A percentile compares a stretch with the other conserved stretches of the same genome.
These are phyloP conservation scores for Sporisorium scitamineum DNA, from an alignment of 1,284 basidiomycete species.

Conservation along the genomic window DNA sequence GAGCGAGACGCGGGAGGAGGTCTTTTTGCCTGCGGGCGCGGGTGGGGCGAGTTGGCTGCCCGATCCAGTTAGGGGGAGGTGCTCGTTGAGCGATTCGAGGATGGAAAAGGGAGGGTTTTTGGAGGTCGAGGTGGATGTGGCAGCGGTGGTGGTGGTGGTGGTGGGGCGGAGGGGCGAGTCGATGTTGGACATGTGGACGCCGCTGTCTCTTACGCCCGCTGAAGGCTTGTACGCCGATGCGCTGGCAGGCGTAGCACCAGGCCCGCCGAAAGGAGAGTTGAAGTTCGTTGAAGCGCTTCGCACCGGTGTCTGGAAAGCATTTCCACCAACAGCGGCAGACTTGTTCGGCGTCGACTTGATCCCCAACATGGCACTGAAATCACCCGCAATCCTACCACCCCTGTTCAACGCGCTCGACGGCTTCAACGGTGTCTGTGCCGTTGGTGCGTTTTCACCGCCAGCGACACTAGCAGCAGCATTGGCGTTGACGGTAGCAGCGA, in stretches of 20 bases:
- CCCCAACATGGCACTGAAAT: slow-evolving; percentile 28
- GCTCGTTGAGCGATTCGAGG: slow-evolving; percentile 59
- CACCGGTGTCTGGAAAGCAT: slow-evolving; percentile 33
- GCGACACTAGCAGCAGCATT: neutral
- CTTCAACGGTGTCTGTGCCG: slow-evolving; percentile 27
- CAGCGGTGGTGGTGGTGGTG: neutral
- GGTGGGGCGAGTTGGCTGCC: slow-evolving; percentile 28
- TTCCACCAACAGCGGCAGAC: neutral
- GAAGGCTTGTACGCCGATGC: slow-evolving; percentile 37
- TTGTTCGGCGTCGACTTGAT: slow-evolving; percentile 36
- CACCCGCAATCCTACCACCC: slow-evolving; percentile 26
- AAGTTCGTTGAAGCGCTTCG: neutral
- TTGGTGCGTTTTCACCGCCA: too few relatives aligned
- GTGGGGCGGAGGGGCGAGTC: slow-evolving; percentile 34
- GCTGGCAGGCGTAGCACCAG: slow-evolving; percentile 31
- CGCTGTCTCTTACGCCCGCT: neutral
- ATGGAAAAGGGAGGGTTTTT: slow-evolving; percentile 15
- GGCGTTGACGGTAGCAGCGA: slow-evolving; percentile 41
- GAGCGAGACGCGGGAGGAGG: slow-evolving; percentile 52
- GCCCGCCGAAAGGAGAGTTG: slow-evolving; percentile 26
- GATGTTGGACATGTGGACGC: slow-evolving; percentile 36
- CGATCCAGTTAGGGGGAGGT: slow-evolving; percentile 36
- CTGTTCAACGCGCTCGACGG: slow-evolving; percentile 37
- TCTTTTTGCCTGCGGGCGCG: slow-evolving; percentile 19
- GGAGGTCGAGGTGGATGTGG: neutral